These are phyloP conservation scores for Alternaria sp. DNA, from an alignment of 2,329 filamentous ascomycete genomes.

Conservation along the genomic window DNA sequence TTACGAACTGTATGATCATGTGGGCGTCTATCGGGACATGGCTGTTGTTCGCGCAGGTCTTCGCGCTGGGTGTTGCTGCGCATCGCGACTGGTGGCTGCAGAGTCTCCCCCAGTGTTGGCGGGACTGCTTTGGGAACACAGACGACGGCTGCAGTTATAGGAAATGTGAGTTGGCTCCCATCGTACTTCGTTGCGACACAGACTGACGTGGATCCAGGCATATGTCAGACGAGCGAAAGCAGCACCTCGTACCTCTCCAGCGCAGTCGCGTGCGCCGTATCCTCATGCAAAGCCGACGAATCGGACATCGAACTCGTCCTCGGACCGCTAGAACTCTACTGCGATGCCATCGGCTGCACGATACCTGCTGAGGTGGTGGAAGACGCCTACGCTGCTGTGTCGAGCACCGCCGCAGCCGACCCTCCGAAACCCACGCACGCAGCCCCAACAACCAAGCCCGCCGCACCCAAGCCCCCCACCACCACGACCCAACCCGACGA, in stretches of 20 bases:
- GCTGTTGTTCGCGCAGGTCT: conserved; percentile 5
- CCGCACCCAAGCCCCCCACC: conserved; percentile 4
- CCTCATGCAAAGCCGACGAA: conserved; percentile 21
- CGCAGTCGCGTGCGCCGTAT: conserved; percentile 26
- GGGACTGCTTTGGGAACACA: conserved; percentile 21
- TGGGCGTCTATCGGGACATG: background rate
- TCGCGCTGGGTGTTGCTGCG: conserved; percentile 1
- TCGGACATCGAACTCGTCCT: conserved; percentile 22
- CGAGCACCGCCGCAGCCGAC: background rate
- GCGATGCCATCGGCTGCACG: conserved; percentile 16
- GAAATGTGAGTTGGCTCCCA: conserved; percentile 18
- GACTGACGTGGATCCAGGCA: conserved; percentile 23
- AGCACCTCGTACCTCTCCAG: conserved; percentile 23
- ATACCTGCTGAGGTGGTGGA: conserved; percentile 29
- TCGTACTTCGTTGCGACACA: background rate
- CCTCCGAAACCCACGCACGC: conserved; percentile 2
- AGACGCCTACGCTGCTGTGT: conserved; percentile 25
- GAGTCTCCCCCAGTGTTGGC: conserved; percentile 28
- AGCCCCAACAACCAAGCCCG: conserved; percentile 2
- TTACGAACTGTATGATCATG: background rate
- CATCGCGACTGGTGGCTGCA: conserved; percentile 26
- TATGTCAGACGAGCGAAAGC: conserved; percentile 30
- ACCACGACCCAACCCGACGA: conserved; percentile 5
- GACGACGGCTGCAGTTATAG: conserved; percentile 26
- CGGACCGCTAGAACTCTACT: conserved; percentile 27